Percentiles rank a stretch among this genome's conserved stretches.
These are phyloP conservation scores for Peronospora belbahrii DNA, from an alignment of 352 stramenopile species.

Conservation along the genomic window DNA sequence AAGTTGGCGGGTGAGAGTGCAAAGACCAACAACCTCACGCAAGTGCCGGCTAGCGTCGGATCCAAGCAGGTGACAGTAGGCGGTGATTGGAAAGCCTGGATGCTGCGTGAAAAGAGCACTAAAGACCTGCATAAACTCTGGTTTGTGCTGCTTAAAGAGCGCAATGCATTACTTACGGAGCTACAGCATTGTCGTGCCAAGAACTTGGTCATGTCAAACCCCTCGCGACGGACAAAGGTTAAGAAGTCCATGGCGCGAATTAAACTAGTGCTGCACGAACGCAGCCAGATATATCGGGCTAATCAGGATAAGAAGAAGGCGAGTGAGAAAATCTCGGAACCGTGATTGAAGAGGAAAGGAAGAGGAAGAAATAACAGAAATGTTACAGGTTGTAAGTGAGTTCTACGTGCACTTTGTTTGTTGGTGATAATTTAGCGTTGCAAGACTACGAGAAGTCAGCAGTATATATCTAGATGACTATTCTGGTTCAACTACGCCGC, in stretches of 20 bases:
- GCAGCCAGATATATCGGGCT: slow-evolving; percentile 66
- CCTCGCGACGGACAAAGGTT: slow-evolving; percentile 71
- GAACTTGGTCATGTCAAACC: slow-evolving; percentile 73
- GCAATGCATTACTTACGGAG: slow-evolving; percentile 96
- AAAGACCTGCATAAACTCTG: slow-evolving; percentile 98
- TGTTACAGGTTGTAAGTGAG: too few relatives aligned
- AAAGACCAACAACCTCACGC: slow-evolving; percentile 41
- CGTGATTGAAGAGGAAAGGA: slow-evolving; percentile 12
- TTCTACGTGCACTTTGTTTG: too few relatives aligned
- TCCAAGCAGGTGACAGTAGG: slow-evolving; percentile 64
- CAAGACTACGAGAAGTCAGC: too few relatives aligned
- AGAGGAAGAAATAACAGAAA: slow-evolving; percentile 5
- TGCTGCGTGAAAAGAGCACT: slow-evolving; percentile 96
- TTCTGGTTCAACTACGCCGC: too few relatives aligned
- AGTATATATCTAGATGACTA: too few relatives aligned
- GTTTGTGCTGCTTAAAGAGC: slow-evolving; percentile 97
- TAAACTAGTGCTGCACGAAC: slow-evolving; percentile 83
- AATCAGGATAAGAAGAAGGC: slow-evolving; percentile 58
- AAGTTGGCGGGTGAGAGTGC: slow-evolving; percentile 35
- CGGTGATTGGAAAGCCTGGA: slow-evolving; percentile 91
- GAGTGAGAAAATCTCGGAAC: slow-evolving; percentile 26
- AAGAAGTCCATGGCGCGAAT: slow-evolving; percentile 85
- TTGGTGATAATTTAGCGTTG: too few relatives aligned
- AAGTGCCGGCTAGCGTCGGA: slow-evolving; percentile 58
- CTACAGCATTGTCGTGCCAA: slow-evolving; percentile 66